Conservation (phyloP, 306 rosid genomes). For the Prunus mira region DNA sequence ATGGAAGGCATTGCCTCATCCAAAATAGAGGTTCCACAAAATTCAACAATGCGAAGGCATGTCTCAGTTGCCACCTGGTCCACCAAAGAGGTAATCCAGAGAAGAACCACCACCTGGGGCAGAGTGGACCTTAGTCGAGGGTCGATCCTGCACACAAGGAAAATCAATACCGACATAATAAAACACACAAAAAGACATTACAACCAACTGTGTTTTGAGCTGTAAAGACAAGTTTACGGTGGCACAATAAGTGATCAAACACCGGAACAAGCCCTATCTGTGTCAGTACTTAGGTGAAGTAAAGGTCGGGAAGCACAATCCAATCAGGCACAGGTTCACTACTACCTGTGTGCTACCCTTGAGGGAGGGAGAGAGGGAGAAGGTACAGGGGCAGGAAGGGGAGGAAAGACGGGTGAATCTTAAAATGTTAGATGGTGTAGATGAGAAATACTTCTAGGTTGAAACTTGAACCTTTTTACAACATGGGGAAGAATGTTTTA, state of each 20-base stretch:
- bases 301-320: too few species aligned
- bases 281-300: background rate
- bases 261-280: background rate
- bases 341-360: too few species aligned
- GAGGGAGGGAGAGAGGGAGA: too few species aligned
- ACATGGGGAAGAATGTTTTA: too few species aligned
- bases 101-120: conserved; percentile 99
- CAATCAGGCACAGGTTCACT: too few species aligned
- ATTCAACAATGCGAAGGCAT: conserved; percentile 3
- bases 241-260: background rate
- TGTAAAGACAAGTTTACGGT: background rate
- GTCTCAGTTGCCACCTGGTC: conserved; percentile 63
- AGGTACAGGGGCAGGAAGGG: too few species aligned
- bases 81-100: conserved; percentile 85
- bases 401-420: too few species aligned
- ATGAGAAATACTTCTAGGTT: too few species aligned
- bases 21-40: conserved; percentile 36
- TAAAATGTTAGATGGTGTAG: too few species aligned
- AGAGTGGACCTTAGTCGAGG: conserved; percentile 94
- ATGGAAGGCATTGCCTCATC: conserved; percentile 36
- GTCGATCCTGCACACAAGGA: conserved; percentile 74
- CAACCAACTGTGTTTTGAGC: background rate
- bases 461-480: too few species aligned
- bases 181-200: background rate
- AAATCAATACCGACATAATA: background rate